phyloP scores from a whole-genome alignment of 257 asterid genomes.

The Solanum stenotomum region DNA sequence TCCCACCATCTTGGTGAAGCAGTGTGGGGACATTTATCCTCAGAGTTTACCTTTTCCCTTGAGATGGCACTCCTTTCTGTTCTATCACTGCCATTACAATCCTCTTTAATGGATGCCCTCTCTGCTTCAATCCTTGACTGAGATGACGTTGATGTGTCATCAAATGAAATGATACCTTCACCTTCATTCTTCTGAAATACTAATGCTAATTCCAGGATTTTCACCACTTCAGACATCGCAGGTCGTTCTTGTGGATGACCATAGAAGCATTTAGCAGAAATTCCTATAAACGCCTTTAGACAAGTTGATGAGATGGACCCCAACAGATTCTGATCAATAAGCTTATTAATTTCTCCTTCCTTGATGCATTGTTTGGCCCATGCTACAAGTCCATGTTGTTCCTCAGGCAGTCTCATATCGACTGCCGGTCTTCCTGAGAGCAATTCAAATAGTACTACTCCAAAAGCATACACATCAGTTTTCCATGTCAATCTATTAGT shows the following conservation, averaged over 20 bases:
- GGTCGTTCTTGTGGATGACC: constrained; percentile 53
- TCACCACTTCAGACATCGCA: constrained; percentile 51
- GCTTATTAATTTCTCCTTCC: constrained; percentile 41
- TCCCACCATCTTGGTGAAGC: constrained; percentile 47
- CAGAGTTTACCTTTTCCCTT: constrained; percentile 17
- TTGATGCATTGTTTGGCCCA: constrained; percentile 54
- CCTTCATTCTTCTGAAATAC: constrained; percentile 35
- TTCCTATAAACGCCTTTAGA: constrained; percentile 41
- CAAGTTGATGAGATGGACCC: constrained; percentile 44
- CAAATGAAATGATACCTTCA: constrained; percentile 35
- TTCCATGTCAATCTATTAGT: constrained; percentile 46
- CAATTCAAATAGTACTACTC: constrained; percentile 57
- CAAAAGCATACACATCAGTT: constrained; percentile 68
- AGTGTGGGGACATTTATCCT: constrained; percentile 3
- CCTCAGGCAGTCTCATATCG: constrained; percentile 36
- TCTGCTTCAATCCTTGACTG: constrained; percentile 23
- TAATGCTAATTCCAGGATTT: constrained; percentile 47
- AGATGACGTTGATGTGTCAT: constrained; percentile 17
- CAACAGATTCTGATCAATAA: constrained; percentile 32
- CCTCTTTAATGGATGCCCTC: constrained; percentile 16
- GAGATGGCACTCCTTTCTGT: constrained; percentile 20
- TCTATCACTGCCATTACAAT: constrained; percentile 8
- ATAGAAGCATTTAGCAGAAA: constrained; percentile 54
- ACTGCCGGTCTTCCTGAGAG: constrained; percentile 56
- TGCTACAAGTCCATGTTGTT: constrained; percentile 46